Evolutionary conservation across 164 flowering plant genomes (phyloP).

Genomic region (Umbellularia californica): DNA sequence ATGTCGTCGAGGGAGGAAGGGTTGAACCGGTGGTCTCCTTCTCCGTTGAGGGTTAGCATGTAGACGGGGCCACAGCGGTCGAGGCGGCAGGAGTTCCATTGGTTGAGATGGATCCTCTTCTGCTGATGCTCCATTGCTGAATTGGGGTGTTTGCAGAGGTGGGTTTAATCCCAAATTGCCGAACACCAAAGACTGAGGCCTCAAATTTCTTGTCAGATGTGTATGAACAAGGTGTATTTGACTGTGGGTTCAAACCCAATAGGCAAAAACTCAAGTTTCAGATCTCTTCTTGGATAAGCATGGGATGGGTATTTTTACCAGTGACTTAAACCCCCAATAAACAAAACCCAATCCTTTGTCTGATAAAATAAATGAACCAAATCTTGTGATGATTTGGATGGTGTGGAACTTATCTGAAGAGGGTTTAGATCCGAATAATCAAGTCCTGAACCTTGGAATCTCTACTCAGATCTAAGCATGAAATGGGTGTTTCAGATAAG

Average conservation of each 20-base stretch:
- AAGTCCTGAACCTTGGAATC: too few species aligned
- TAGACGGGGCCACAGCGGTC: conserved; percentile 8
- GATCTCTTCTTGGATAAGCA: too few species aligned
- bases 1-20: conserved; percentile 11
- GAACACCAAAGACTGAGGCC: background rate
- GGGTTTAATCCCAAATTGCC: background rate
- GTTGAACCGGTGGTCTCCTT: conserved; percentile 14
- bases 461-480: too few species aligned
- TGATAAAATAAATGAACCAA: too few species aligned
- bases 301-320: too few species aligned
- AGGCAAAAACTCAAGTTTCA: too few species aligned
- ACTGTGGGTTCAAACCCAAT: background rate
- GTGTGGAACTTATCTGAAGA: too few species aligned
- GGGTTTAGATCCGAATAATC: too few species aligned
- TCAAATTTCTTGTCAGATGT: background rate
- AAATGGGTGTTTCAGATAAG: too few species aligned
- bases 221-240: background rate
- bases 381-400: too few species aligned
- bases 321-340: too few species aligned
- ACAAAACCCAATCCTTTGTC: too few species aligned
- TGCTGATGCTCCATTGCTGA: background rate
- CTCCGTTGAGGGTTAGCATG: conserved; percentile 11
- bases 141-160: background rate
- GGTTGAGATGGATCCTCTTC: background rate
- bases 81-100: conserved; percentile 9